phyloP scores from a whole-genome alignment of 1,139 yeast species.

The Pichia sp. region DNA sequence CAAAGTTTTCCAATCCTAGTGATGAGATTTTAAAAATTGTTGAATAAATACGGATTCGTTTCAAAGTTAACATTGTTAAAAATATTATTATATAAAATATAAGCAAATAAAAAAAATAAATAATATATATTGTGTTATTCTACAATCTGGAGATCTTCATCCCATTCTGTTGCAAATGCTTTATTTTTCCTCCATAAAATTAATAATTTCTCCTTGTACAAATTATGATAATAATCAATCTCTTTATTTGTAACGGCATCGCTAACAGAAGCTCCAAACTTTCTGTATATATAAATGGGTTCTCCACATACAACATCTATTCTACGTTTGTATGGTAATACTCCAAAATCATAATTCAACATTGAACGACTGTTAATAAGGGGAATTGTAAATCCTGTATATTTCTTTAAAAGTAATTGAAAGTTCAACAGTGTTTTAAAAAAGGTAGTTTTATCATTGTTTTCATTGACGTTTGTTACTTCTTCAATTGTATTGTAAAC shows the following conservation, averaged over 20 bases:
- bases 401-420: slow-evolving; percentile 67
- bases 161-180: slow-evolving; percentile 33
- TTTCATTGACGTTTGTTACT: not conserved
- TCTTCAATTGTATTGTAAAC: slow-evolving; percentile 25
- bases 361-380: slow-evolving; percentile 89
- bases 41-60: slow-evolving; percentile 15
- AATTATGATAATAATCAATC: slow-evolving; percentile 63
- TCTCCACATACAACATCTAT: slow-evolving; percentile 73
- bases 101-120: not conserved
- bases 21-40: slow-evolving; percentile 26
- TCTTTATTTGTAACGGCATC: slow-evolving; percentile 42
- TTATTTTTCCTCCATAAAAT: slow-evolving; percentile 67
- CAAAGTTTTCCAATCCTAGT: slow-evolving; percentile 33
- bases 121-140: slow-evolving; percentile 15
- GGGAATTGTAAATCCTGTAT: slow-evolving; percentile 83
- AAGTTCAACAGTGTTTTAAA: slow-evolving; percentile 29
- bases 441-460: not conserved
- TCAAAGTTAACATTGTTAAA: not conserved
- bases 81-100: not conserved
- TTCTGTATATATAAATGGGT: slow-evolving; percentile 44
- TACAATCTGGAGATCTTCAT: slow-evolving; percentile 25
- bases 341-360: slow-evolving; percentile 85
- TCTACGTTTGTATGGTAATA: slow-evolving; percentile 78
- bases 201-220: slow-evolving; percentile 61
- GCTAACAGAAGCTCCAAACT: slow-evolving; percentile 17